Conservation (phyloP, 208 protist species). For the Entamoeba histolytica region DNA sequence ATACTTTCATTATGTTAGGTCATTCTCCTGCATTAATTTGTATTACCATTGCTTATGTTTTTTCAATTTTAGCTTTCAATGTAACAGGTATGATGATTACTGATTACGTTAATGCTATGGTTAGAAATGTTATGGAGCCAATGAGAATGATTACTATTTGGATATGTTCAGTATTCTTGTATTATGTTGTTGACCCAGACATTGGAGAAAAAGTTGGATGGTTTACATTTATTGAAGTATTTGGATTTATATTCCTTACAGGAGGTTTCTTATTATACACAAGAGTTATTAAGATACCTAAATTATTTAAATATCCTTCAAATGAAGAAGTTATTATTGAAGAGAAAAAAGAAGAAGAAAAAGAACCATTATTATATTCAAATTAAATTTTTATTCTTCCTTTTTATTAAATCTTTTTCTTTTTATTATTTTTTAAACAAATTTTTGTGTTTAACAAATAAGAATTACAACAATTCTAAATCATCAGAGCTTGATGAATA, state of each 20-base stretch:
- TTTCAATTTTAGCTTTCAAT: slow-evolving; percentile 33
- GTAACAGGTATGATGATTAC: slow-evolving; percentile 34
- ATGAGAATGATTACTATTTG: slow-evolving; percentile 32
- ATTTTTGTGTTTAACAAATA: too few relatives aligned
- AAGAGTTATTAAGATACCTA: not conserved
- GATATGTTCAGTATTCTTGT: slow-evolving; percentile 28
- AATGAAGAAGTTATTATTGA: too few relatives aligned
- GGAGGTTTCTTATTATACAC: not conserved
- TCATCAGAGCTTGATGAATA: not conserved
- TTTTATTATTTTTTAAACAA: too few relatives aligned
- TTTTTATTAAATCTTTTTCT: too few relatives aligned
- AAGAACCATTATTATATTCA: too few relatives aligned
- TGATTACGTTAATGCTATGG: slow-evolving; percentile 8
- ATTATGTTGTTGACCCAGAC: slow-evolving; percentile 21
- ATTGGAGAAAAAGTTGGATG: slow-evolving; percentile 29
- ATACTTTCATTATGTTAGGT: slow-evolving; percentile 24
- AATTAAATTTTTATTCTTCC: too few relatives aligned
- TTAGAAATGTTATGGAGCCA: slow-evolving; percentile 32
- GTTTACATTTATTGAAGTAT: slow-evolving; percentile 29
- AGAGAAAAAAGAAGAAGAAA: too few relatives aligned
- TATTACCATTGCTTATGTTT: slow-evolving; percentile 18
- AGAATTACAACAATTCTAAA: not conserved
- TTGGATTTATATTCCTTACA: slow-evolving; percentile 25
- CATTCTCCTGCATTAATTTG: not conserved
- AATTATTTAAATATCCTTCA: too few relatives aligned